These are phyloP conservation scores for Cladosporium phlei DNA, from an alignment of 2,329 filamentous ascomycete species.

Conservation along the genomic window DNA sequence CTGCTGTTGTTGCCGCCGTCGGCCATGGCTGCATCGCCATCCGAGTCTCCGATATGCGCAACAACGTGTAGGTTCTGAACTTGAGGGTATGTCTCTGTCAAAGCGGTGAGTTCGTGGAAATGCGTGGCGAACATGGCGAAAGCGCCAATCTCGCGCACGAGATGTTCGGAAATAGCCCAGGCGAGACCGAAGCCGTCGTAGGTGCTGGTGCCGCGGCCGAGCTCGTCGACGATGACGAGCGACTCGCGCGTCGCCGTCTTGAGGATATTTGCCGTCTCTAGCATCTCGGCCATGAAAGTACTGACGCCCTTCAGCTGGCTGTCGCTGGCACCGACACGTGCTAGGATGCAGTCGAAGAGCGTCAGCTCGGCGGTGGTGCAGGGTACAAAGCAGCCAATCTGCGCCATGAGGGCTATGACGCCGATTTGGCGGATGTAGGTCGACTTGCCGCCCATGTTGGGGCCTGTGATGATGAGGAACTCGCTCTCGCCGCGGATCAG, in stretches of 20 bases:
- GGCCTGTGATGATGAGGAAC: slow-evolving; percentile 93
- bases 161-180: slow-evolving; percentile 98
- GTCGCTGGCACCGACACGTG: slow-evolving; percentile 90
- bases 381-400: slow-evolving; percentile 93
- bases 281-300: slow-evolving; percentile 99
- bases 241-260: slow-evolving; percentile 94
- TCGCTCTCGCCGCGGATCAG: slow-evolving; percentile 74
- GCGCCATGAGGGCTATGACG: slow-evolving; percentile 94
- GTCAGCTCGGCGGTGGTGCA: slow-evolving; percentile 85
- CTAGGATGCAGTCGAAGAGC: slow-evolving; percentile 94
- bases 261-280: slow-evolving; percentile 96
- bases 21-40: slow-evolving; percentile 36
- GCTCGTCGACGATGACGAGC: slow-evolving; percentile 96
- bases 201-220: slow-evolving; percentile 92
- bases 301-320: slow-evolving; percentile 96
- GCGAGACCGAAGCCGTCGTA: slow-evolving; percentile 99
- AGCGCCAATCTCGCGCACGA: slow-evolving; percentile 89
- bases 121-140: slow-evolving; percentile 96
- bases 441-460: slow-evolving; percentile 98
- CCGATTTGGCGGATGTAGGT: slow-evolving; percentile 98
- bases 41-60: slow-evolving; percentile 69
- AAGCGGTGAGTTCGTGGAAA: slow-evolving; percentile 93
- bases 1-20: slow-evolving; percentile 42
- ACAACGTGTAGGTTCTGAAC: slow-evolving; percentile 94
- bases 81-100: slow-evolving; percentile 79